Evolutionary conservation across 2,329 filamentous ascomycete species (phyloP), one percentile per base, ranked within the genome.

Genomic region (Aureobasidium sp.): DNA sequence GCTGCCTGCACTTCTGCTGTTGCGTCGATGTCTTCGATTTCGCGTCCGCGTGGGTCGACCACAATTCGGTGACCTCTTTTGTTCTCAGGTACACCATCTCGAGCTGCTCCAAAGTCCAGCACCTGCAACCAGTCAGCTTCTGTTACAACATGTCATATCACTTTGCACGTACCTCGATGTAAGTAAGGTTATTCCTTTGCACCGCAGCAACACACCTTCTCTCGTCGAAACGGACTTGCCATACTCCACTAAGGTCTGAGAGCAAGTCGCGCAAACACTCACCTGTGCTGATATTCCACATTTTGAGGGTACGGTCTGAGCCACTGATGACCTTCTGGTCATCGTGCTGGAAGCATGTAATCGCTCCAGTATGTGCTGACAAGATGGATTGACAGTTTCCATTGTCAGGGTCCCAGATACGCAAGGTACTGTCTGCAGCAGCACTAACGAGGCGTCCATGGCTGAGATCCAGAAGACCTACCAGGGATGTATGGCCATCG

Each of bases 311-410:
- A 69, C 93, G 87, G 73, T 99, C 94, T 63, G 91, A 96, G 61
- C 94, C 94, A 44, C 90, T 96, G 62, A 99, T 96, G 37, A 99
- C 92, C 72, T 99, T 99, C 67, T 92, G 89, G 0, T 88, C 91
- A 71, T 99, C 94, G 69, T 99, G 94, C 75, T 99, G 94, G 75
- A 99, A 99, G 74, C 94, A 99, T 5, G 94, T 99, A 66, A 99
- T 99, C 27, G 94, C 94, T 39, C 93, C 94, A 0, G 93, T 97
- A 70, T 99, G 94, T 0, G 94, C 94, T 67, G 88, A 93, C 62
- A 99, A 80, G 11, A 89, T 93, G 70, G 88, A 91, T 73, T 91
- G 92, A 74, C 94, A 97, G 66, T 90, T 87, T 8, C 94, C 94
- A 48, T 83, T 91, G 71, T 96, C 91, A 0, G 94, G 94, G 69